Conservation (phyloP, 768 basidiomycete genomes). For the Cystobasidium tubakii region DNA sequence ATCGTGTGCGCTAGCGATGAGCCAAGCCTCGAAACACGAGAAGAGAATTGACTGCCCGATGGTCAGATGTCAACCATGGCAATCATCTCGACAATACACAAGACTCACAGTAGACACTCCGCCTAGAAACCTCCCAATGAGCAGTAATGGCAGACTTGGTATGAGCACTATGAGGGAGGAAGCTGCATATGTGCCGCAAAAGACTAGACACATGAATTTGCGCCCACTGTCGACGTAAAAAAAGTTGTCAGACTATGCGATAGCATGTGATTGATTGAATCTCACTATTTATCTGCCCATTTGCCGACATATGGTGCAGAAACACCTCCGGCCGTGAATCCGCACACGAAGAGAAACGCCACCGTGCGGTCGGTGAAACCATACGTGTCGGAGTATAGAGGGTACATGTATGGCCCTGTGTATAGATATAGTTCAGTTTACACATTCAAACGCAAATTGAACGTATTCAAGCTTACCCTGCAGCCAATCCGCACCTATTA, state of each 20-base stretch:
- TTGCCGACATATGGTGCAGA: slow-evolving; percentile 66
- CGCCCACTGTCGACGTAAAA: slow-evolving; percentile 56
- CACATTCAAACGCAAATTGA: neutral
- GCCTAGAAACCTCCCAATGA: slow-evolving; percentile 62
- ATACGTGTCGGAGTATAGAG: slow-evolving; percentile 62
- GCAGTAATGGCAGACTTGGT: slow-evolving; percentile 58
- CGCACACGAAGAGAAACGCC: slow-evolving; percentile 69
- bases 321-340: slow-evolving; percentile 65
- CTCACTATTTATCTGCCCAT: slow-evolving; percentile 72
- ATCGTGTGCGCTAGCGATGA: slow-evolving; percentile 60
- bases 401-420: slow-evolving; percentile 64
- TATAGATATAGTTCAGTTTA: neutral
- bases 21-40: slow-evolving; percentile 71
- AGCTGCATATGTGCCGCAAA: slow-evolving; percentile 63
- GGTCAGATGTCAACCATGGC: neutral
- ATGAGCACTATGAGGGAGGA: slow-evolving; percentile 61
- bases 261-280: too few species aligned
- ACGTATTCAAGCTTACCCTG: slow-evolving; percentile 52
- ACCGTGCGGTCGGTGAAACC: slow-evolving; percentile 59
- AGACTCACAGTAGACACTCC: slow-evolving; percentile 58
- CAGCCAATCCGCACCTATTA: slow-evolving; percentile 61
- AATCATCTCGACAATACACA: slow-evolving; percentile 47
- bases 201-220: slow-evolving; percentile 62
- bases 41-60: slow-evolving; percentile 35
- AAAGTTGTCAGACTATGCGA: too few species aligned